These are phyloP conservation scores for Scheffersomyces insectosa DNA, from an alignment of 1,139 yeast species.

Conservation along the genomic window DNA sequence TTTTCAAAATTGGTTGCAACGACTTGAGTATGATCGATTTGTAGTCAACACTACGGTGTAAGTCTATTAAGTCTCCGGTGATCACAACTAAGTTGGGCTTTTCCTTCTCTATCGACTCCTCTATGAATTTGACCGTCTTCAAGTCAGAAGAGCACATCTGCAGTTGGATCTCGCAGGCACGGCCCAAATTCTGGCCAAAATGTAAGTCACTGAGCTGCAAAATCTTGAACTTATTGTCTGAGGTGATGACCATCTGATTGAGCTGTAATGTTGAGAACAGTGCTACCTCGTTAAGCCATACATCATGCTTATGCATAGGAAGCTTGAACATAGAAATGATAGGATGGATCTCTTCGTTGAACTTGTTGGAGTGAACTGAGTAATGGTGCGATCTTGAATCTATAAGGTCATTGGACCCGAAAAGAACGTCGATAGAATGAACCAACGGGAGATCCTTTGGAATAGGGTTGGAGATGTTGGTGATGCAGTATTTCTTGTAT, in stretches of 20 bases:
- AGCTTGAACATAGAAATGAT: conserved; percentile 10
- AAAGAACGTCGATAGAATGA: conserved; percentile 26
- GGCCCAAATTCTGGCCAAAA: conserved; percentile 33
- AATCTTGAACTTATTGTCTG: conserved; percentile 24
- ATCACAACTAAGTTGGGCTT: conserved; percentile 39
- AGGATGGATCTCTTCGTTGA: conserved; percentile 8
- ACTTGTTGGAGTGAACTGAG: conserved; percentile 7
- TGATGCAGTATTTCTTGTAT: conserved; percentile 7
- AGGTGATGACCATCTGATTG: conserved; percentile 3
- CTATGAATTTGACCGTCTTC: conserved; percentile 31
- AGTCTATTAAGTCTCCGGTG: conserved; percentile 43
- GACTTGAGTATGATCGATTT: conserved; percentile 38
- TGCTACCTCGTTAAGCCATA: neutral
- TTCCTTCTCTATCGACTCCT: conserved; percentile 27
- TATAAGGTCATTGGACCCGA: conserved; percentile 22
- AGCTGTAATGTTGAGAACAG: neutral
- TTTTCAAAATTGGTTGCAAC: conserved; percentile 34
- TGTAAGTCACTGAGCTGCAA: conserved; percentile 45
- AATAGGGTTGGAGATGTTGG: conserved; percentile 9
- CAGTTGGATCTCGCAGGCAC: conserved; percentile 6
- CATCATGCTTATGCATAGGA: neutral
- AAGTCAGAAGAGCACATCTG: conserved; percentile 29
- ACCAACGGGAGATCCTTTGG: conserved; percentile 15
- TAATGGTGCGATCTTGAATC: conserved; percentile 16
- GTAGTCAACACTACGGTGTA: conserved; percentile 24